phyloP scores from a whole-genome alignment of 1,284 basidiomycete genomes.

The Tremellales sp. region DNA sequence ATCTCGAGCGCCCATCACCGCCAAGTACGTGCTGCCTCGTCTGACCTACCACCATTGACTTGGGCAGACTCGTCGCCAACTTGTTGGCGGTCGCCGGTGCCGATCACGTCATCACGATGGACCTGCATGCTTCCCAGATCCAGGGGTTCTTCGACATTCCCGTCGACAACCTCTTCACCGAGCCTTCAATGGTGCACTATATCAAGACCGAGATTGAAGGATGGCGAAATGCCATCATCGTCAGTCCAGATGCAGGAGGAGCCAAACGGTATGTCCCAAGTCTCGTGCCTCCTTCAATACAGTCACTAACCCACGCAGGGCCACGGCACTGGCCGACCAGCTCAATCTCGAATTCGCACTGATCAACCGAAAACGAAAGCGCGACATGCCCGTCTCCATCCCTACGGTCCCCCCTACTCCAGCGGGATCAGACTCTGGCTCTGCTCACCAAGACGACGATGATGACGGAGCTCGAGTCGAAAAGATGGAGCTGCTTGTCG shows the following conservation, averaged over 20 bases:
- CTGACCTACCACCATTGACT: not conserved
- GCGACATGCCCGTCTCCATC: slow-evolving; percentile 52
- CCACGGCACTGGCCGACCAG: slow-evolving; percentile 91
- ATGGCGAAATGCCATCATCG: slow-evolving; percentile 88
- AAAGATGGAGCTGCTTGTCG: slow-evolving; percentile 89
- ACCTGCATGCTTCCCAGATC: slow-evolving; percentile 96
- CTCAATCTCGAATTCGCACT: slow-evolving; percentile 94
- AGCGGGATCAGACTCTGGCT: slow-evolving; percentile 37
- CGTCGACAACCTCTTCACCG: slow-evolving; percentile 92
- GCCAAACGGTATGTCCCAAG: slow-evolving; percentile 75
- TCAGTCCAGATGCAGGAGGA: slow-evolving; percentile 95
- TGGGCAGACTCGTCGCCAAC: slow-evolving; percentile 70
- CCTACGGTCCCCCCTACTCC: slow-evolving; percentile 48
- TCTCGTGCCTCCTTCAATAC: no score
- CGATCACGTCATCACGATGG: slow-evolving; percentile 99
- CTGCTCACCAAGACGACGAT: slow-evolving; percentile 33
- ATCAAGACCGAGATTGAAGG: slow-evolving; percentile 83
- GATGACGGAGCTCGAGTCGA: slow-evolving; percentile 51
- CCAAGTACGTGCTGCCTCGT: slow-evolving; percentile 57
- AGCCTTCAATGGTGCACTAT: slow-evolving; percentile 80
- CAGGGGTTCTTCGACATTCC: slow-evolving; percentile 99
- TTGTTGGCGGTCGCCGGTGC: slow-evolving; percentile 95
- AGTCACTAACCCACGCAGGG: slow-evolving; percentile 56
- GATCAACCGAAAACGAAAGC: slow-evolving; percentile 79
- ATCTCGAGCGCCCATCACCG: slow-evolving; percentile 92